phyloP scores from a whole-genome alignment of 345 rosid genomes.

The Eucalyptus cladocalyx region DNA sequence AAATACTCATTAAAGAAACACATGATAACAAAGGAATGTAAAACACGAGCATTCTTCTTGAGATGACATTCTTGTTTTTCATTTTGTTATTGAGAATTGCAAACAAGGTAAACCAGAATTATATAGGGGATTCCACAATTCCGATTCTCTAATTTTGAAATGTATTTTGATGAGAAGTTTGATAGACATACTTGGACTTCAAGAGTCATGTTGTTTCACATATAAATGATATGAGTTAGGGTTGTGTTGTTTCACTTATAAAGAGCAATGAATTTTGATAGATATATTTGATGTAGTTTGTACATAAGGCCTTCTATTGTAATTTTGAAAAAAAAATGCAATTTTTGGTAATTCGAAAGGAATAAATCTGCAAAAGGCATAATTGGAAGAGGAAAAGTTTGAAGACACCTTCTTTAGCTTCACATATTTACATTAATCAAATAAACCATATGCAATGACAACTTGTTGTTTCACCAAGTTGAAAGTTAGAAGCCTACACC shows the following conservation, averaged over 20 bases:
- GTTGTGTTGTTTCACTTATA: not conserved
- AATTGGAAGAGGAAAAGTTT: not conserved
- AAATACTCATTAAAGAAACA: not conserved
- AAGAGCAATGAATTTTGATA: not conserved
- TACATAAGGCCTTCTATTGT: no score
- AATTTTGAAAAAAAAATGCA: not conserved
- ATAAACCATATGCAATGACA: not conserved
- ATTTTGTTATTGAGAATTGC: not conserved
- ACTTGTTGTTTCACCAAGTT: not conserved
- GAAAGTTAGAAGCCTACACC: no score
- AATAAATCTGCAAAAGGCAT: not conserved
- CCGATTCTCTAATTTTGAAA: not conserved
- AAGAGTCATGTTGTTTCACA: not conserved
- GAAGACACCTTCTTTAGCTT: not conserved
- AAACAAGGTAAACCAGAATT: not conserved
- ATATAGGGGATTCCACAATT: not conserved
- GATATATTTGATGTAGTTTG: not conserved
- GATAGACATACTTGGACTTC: not conserved
- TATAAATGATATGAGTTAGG: not conserved
- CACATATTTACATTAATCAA: not conserved
- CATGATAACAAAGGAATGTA: not conserved
- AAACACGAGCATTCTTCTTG: not conserved
- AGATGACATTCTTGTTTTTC: not conserved
- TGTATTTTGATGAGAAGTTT: not conserved
- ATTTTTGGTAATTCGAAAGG: not conserved